Conservation (phyloP, 129 eudicot species). For the Solidago caesia region DNA sequence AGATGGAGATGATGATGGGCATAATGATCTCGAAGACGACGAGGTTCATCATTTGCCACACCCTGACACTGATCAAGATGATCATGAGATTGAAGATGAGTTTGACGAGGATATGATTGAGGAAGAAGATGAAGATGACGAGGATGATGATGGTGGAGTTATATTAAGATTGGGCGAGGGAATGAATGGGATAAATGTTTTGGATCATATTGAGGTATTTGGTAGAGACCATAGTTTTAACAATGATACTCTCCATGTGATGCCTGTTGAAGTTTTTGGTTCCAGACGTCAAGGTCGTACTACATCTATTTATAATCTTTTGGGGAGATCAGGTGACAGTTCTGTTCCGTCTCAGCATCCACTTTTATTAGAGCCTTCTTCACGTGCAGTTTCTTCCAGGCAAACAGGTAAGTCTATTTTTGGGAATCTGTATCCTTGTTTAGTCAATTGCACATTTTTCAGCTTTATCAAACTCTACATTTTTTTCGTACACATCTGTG, state of each 20-base stretch:
- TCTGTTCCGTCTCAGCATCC: conserved; percentile 77
- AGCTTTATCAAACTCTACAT: background rate
- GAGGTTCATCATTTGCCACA: conserved; percentile 76
- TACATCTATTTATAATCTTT: conserved; percentile 82
- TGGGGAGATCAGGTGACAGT: conserved; percentile 83
- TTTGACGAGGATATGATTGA: conserved; percentile 95
- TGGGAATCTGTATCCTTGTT: background rate
- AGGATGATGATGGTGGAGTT: conserved; percentile 91
- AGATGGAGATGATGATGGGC: conserved; percentile 80
- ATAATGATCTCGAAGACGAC: conserved; percentile 81
- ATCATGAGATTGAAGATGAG: conserved; percentile 95
- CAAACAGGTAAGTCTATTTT: conserved; percentile 51
- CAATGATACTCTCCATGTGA: conserved; percentile 79
- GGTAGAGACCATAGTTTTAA: conserved; percentile 75
- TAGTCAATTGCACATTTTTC: background rate
- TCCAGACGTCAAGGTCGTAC: conserved; percentile 93
- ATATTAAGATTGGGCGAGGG: conserved; percentile 80
- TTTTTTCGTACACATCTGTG: background rate
- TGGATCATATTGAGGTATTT: conserved; percentile 95
- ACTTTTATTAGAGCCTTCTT: conserved; percentile 70
- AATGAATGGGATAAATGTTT: conserved; percentile 87
- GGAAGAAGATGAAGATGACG: conserved; percentile 90
- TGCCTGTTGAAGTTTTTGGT: conserved; percentile 98
- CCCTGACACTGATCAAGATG: conserved; percentile 93
- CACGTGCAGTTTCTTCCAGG: conserved; percentile 52